Percentiles rank a stretch among this genome's conserved stretches.
phyloP scores from a whole-genome alignment of 1,284 basidiomycete species.

The Papiliotrema flavescens region DNA sequence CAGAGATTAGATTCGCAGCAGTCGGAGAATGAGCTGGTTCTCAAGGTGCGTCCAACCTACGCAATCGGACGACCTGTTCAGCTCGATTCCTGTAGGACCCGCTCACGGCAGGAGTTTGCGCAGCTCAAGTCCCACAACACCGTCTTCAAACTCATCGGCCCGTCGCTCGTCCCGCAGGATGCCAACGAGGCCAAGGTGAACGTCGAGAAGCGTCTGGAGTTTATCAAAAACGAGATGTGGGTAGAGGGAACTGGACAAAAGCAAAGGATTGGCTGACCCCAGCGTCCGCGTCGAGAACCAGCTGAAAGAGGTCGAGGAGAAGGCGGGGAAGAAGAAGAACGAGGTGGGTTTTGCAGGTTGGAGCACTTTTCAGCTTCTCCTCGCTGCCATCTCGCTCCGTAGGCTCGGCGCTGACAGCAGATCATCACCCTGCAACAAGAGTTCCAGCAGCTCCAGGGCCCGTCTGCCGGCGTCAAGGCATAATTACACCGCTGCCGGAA shows the following conservation, averaged over 20 bases:
- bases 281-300: slow-evolving; percentile 78
- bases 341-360: slow-evolving; percentile 59
- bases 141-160: slow-evolving; percentile 90
- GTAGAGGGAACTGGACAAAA: slow-evolving; percentile 35
- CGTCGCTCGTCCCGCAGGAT: slow-evolving; percentile 87
- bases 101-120: slow-evolving; percentile 70
- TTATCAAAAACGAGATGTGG: slow-evolving; percentile 86
- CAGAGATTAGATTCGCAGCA: slow-evolving; percentile 83
- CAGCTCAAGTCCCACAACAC: slow-evolving; percentile 69
- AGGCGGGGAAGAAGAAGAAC: slow-evolving; percentile 70
- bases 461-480: slow-evolving; percentile 5
- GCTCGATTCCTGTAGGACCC: not conserved
- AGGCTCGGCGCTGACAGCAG: slow-evolving; percentile 18
- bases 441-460: slow-evolving; percentile 38
- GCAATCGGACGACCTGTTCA: too few species aligned
- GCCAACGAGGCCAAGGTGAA: slow-evolving; percentile 81
- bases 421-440: slow-evolving; percentile 45
- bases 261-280: not conserved
- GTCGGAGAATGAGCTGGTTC: slow-evolving; percentile 86
- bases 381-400: not conserved
- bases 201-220: slow-evolving; percentile 86
- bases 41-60: slow-evolving; percentile 73
- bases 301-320: slow-evolving; percentile 68
- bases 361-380: not conserved
- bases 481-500: not conserved